Evolutionary conservation across 1,284 basidiomycete species (phyloP).

Genomic region (Cryptococcus sp.): DNA sequence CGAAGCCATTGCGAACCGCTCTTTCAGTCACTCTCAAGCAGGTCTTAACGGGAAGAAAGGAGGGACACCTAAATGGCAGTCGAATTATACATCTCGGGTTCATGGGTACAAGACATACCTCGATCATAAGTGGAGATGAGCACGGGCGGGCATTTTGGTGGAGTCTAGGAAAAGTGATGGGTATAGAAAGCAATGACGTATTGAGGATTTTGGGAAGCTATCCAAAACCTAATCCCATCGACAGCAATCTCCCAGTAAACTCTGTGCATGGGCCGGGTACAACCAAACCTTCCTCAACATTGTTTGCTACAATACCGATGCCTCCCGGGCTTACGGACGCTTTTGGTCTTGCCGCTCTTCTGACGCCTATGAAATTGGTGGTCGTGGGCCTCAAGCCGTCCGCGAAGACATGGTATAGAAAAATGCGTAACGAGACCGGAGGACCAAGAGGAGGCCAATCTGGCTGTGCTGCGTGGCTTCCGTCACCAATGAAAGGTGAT

Average conservation of each 20-base stretch:
- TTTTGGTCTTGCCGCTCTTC: slow-evolving; percentile 78
- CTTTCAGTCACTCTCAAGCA: slow-evolving; percentile 40
- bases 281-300: slow-evolving; percentile 54
- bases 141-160: slow-evolving; percentile 92
- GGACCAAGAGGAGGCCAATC: slow-evolving; percentile 51
- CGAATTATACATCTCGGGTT: slow-evolving; percentile 84
- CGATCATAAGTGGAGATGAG: slow-evolving; percentile 86
- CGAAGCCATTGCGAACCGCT: slow-evolving; percentile 44
- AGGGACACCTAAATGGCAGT: slow-evolving; percentile 84
- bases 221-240: slow-evolving; percentile 53
- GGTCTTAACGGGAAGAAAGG: slow-evolving; percentile 74
- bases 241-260: background rate
- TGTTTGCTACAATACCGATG: slow-evolving; percentile 74
- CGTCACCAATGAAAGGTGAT: slow-evolving; percentile 31
- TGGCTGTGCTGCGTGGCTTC: slow-evolving; percentile 73
- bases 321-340: slow-evolving; percentile 79
- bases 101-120: slow-evolving; percentile 89
- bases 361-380: slow-evolving; percentile 86
- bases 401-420: slow-evolving; percentile 88
- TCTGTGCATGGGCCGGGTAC: background rate
- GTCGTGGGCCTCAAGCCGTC: slow-evolving; percentile 88
- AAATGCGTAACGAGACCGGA: slow-evolving; percentile 55
- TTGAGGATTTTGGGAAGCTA: slow-evolving; percentile 91
- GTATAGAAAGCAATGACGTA: slow-evolving; percentile 91
- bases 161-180: slow-evolving; percentile 87